Percentiles rank a stretch among this genome's conserved stretches.
These are phyloP conservation scores for Talaromyces verruculosus DNA, from an alignment of 2,329 filamentous ascomycete species.

Conservation along the genomic window DNA sequence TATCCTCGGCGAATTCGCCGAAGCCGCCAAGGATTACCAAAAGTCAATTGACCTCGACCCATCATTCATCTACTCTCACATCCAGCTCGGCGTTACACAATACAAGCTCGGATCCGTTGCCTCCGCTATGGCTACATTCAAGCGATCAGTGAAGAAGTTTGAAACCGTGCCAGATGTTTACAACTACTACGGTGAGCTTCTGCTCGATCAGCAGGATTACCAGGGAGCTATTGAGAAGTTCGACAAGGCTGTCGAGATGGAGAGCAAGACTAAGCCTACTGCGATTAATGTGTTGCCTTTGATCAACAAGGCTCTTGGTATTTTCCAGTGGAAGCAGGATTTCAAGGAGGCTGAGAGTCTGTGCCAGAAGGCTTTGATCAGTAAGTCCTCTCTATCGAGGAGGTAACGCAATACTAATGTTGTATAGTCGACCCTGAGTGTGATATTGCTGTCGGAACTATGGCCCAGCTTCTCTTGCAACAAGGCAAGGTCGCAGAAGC, in stretches of 20 bases:
- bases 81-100: slow-evolving; percentile 97
- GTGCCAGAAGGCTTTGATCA: slow-evolving; percentile 95
- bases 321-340: slow-evolving; percentile 99
- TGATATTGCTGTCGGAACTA: slow-evolving; percentile 96
- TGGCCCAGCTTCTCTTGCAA: slow-evolving; percentile 95
- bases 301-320: slow-evolving; percentile 95
- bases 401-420: slow-evolving; percentile 24
- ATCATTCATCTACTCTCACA: slow-evolving; percentile 98
- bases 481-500: slow-evolving; percentile 96
- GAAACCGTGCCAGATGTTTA: slow-evolving; percentile 95
- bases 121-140: slow-evolving; percentile 97
- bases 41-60: slow-evolving; percentile 97
- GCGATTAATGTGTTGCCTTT: slow-evolving; percentile 96
- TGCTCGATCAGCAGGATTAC: slow-evolving; percentile 95
- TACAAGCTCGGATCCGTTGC: slow-evolving; percentile 99
- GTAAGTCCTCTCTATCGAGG: slow-evolving; percentile 56
- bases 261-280: slow-evolving; percentile 89
- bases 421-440: slow-evolving; percentile 88
- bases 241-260: slow-evolving; percentile 97
- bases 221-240: slow-evolving; percentile 96
- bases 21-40: slow-evolving; percentile 97
- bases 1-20: slow-evolving; percentile 89
- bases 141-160: slow-evolving; percentile 97
- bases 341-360: slow-evolving; percentile 92
- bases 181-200: slow-evolving; percentile 98